Evolutionary conservation across 2,329 filamentous ascomycete genomes (phyloP).

Genomic region (Trichoderma koningiopsis): DNA sequence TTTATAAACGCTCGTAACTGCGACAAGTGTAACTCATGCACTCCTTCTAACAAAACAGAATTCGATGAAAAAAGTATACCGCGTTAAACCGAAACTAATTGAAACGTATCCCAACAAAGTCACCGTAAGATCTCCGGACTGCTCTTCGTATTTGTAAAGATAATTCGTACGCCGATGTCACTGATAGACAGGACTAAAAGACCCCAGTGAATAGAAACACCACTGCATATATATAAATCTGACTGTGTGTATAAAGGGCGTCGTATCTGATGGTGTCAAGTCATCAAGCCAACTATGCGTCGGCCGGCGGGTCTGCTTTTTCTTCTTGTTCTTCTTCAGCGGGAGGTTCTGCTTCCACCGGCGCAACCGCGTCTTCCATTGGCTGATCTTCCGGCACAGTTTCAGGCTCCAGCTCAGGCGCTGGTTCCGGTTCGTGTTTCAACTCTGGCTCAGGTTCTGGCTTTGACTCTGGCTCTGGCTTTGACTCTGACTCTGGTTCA

Average conservation of each 20-base stretch:
- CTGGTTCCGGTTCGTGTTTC: not conserved
- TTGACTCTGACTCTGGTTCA: not conserved
- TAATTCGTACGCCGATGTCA: not conserved
- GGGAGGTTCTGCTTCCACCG: not conserved
- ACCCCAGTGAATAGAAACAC: slow-evolving; percentile 5
- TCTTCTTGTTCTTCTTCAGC: slow-evolving; percentile 15
- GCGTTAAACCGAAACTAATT: not conserved
- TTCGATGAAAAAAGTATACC: not conserved
- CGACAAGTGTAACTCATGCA: not conserved
- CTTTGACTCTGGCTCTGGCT: not conserved
- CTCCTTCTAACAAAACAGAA: not conserved
- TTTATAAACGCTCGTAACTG: not conserved
- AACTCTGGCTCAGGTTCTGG: not conserved
- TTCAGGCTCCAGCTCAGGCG: not conserved
- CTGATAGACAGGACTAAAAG: not conserved
- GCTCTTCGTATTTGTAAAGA: not conserved
- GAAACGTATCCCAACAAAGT: not conserved
- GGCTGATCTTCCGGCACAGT: not conserved
- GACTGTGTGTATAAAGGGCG: not conserved
- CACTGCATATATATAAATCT: slow-evolving; percentile 2
- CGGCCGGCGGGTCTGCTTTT: slow-evolving; percentile 23
- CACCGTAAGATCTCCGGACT: not conserved
- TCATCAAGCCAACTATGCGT: slow-evolving; percentile 28
- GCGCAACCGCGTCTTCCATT: not conserved
- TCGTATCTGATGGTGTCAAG: slow-evolving; percentile 2